Evolutionary conservation across 2,329 filamentous ascomycete species (phyloP).

Genomic region (Alternaria alternata): DNA sequence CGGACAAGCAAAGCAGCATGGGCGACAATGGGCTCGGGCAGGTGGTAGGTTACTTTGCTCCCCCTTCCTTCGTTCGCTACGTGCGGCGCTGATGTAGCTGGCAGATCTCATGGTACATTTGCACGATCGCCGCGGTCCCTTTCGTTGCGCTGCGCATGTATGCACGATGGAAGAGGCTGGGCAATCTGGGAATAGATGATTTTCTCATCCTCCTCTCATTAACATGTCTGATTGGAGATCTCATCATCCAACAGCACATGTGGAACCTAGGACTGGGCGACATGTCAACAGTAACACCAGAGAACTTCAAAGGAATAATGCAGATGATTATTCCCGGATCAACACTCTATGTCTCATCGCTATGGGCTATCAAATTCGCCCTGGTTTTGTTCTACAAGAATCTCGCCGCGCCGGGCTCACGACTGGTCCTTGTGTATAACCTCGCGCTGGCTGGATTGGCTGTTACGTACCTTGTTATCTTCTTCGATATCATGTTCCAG

Average conservation of each 20-base stretch:
- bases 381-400: conserved; percentile 55
- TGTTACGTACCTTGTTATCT: conserved; percentile 45
- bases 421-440: conserved; percentile 51
- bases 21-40: conserved; percentile 26
- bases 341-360: conserved; percentile 51
- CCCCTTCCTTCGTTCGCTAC: background rate
- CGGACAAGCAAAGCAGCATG: conserved; percentile 12
- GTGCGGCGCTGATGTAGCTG: conserved; percentile 9
- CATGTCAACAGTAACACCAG: conserved; percentile 19
- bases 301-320: conserved; percentile 33
- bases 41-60: conserved; percentile 27
- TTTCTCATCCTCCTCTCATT: conserved; percentile 41
- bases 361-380: conserved; percentile 55
- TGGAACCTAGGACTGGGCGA: conserved; percentile 42
- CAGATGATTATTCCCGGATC: conserved; percentile 54
- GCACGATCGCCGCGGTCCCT: conserved; percentile 35
- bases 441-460: conserved; percentile 43
- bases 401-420: conserved; percentile 49
- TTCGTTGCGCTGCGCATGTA: conserved; percentile 42
- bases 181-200: conserved; percentile 41
- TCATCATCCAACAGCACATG: conserved; percentile 42
- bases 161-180: conserved; percentile 39
- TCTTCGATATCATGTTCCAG: conserved; percentile 53
- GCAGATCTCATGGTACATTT: conserved; percentile 49
- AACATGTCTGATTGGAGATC: conserved; percentile 38